Evolutionary conservation across 164 flowering plant species (phyloP), one percentile per base, ranked within the genome.

Genomic region (Cinnamomum chago): DNA sequence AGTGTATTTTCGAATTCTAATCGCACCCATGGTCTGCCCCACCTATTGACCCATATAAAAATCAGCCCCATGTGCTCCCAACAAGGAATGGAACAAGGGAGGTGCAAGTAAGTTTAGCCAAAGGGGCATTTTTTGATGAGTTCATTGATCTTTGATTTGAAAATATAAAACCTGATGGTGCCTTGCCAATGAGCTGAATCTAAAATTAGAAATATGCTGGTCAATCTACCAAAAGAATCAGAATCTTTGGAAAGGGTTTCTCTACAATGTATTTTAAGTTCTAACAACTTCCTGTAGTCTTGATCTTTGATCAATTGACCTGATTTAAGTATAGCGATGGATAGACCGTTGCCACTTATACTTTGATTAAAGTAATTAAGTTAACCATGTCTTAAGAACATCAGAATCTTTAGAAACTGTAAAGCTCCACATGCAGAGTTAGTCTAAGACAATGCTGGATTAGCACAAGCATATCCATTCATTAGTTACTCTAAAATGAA

Each of bases 191-290:
- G n/a, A 67, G 14, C 3, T 5, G 69, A 66, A 14, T 30, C 40
- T 13, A n/a, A 17, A 64, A 66, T 66, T 27, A 24, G 67, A 24
- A 6, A 7, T 22, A 55, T 15, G 17, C 60, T 5, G 27, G 70
- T 67, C 70, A 67, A 67, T 67, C 47, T 67, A 67, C 70, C 5
- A 1, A 18, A 67, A 67, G 70, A 33, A 67, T 67, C 40, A 67
- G 70, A 67, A 67, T 67, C 50, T 67, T 67, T 67, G 15, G 70
- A 67, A 67, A 33, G 50, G 47, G 27, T 20, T 35, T 67, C 70
- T 67, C 47, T 17, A 67, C 70, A 28, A 33, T 33, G 50, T 30
- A 67, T 33, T 18, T 67, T 67, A 67, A 67, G 30, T 33, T 17
- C 33, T 67, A 67, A 67, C 15, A 67, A 17, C 20, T 67, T 28